A percentile compares a stretch with the other conserved stretches of the same genome.
These are phyloP conservation scores for Kodamaea alishanica DNA, from an alignment of 1,139 yeast genomes.

Conservation along the genomic window DNA sequence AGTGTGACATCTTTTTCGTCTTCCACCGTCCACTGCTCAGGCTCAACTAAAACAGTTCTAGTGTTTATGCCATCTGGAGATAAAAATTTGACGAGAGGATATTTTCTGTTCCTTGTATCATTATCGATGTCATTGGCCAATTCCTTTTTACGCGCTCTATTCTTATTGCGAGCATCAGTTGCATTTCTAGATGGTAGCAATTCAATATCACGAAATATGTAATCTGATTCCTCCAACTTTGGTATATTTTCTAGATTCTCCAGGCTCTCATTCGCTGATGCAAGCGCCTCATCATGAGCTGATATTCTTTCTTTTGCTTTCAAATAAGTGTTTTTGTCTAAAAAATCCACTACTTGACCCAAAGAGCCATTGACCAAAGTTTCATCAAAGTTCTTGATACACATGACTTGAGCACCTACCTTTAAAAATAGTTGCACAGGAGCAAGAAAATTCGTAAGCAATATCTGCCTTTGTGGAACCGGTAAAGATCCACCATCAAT, in stretches of 20 bases:
- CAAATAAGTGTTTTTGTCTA: conserved; percentile 37
- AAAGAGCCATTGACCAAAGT: conserved; percentile 88
- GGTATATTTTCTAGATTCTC: neutral
- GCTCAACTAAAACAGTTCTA: conserved; percentile 56
- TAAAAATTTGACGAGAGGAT: conserved; percentile 76
- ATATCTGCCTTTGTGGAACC: conserved; percentile 39
- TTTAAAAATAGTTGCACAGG: conserved; percentile 62
- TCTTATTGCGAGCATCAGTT: conserved; percentile 5
- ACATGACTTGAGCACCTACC: conserved; percentile 92
- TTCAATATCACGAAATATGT: conserved; percentile 8
- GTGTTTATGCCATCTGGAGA: conserved; percentile 63
- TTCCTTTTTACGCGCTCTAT: conserved; percentile 12
- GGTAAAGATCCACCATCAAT: conserved; percentile 59
- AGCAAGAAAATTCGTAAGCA: conserved; percentile 68
- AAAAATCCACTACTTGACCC: conserved; percentile 63
- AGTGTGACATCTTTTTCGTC: conserved; percentile 30
- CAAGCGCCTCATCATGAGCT: conserved; percentile 4
- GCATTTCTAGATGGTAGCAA: conserved; percentile 3
- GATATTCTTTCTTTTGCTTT: conserved; percentile 17
- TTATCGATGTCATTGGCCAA: conserved; percentile 29
- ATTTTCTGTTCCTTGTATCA: conserved; percentile 32
- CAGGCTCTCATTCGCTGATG: neutral
- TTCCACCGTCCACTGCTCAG: conserved; percentile 43
- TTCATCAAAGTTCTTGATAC: conserved; percentile 85
- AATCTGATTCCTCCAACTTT: neutral